phyloP scores from a whole-genome alignment of 2,329 filamentous ascomycete species.

The Aphanocladium album region DNA sequence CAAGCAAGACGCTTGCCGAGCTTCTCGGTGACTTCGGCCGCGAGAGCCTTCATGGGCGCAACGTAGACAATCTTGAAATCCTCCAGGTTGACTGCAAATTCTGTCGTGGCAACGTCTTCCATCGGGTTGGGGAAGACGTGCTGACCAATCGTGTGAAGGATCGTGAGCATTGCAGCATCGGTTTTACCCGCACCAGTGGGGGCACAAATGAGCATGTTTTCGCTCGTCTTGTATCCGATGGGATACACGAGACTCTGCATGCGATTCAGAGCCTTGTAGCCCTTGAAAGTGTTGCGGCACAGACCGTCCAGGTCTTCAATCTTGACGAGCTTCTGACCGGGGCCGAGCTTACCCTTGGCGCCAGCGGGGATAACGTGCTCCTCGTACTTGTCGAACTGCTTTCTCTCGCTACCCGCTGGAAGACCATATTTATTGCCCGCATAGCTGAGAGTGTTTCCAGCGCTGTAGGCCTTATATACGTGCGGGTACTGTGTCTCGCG shows the following conservation, averaged over 20 bases:
- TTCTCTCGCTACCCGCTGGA: slow-evolving; percentile 67
- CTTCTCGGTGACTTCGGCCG: slow-evolving; percentile 94
- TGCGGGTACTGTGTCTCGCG: slow-evolving; percentile 82
- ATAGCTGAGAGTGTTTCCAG: slow-evolving; percentile 78
- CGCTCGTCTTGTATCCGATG: slow-evolving; percentile 89
- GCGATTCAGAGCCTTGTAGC: slow-evolving; percentile 88
- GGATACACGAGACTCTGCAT: slow-evolving; percentile 98
- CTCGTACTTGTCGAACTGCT: slow-evolving; percentile 74
- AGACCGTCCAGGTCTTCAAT: slow-evolving; percentile 84
- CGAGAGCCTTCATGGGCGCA: slow-evolving; percentile 96
- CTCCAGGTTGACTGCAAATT: slow-evolving; percentile 77
- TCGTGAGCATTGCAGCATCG: slow-evolving; percentile 94
- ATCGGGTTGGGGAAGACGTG: slow-evolving; percentile 76
- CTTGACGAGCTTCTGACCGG: slow-evolving; percentile 68
- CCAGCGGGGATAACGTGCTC: slow-evolving; percentile 84
- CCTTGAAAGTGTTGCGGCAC: slow-evolving; percentile 86
- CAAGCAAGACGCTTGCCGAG: slow-evolving; percentile 86
- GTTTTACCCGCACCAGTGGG: slow-evolving; percentile 99
- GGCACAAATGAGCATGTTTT: slow-evolving; percentile 98
- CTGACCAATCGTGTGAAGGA: slow-evolving; percentile 84
- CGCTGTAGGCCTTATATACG: slow-evolving; percentile 78
- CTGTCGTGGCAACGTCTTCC: slow-evolving; percentile 64
- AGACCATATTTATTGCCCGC: slow-evolving; percentile 79
- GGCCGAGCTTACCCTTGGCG: slow-evolving; percentile 67
- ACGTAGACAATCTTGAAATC: slow-evolving; percentile 99